These are phyloP conservation scores for Flaveria brownii DNA, from an alignment of 129 eudicot species.

Conservation along the genomic window DNA sequence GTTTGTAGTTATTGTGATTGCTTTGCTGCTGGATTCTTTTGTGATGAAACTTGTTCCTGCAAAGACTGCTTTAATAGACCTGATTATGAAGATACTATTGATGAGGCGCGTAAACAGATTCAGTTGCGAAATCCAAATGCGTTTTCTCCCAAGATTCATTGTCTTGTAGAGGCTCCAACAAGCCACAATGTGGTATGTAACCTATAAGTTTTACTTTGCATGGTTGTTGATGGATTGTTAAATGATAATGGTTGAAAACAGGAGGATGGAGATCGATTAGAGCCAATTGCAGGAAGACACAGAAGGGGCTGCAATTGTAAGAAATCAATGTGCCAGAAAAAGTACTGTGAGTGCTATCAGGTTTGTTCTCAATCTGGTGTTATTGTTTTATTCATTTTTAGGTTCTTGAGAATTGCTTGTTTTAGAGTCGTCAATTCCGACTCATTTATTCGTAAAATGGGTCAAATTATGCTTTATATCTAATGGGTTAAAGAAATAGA, in stretches of 20 bases:
- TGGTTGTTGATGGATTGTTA: background rate
- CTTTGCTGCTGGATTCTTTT: constrained; percentile 73
- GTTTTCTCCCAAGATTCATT: constrained; percentile 62
- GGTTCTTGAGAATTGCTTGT: background rate
- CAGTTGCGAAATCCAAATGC: constrained; percentile 70
- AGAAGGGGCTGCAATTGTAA: constrained; percentile 87
- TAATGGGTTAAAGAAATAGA: background rate
- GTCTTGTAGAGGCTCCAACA: constrained; percentile 32
- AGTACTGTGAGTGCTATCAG: constrained; percentile 88
- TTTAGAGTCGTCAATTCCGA: background rate
- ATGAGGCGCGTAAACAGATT: constrained; percentile 50
- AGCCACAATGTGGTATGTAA: constrained; percentile 39
- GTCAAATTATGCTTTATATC: background rate
- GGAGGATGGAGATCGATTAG: constrained; percentile 42
- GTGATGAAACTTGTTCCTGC: constrained; percentile 69
- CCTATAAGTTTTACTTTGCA: background rate
- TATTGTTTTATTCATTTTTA: too few relatives aligned
- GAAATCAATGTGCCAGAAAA: constrained; percentile 73
- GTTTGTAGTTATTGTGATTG: constrained; percentile 79
- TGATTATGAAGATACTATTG: constrained; percentile 63
- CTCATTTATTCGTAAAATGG: background rate
- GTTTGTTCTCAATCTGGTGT: constrained; percentile 29
- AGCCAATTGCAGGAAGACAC: constrained; percentile 58
- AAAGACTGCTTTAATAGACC: constrained; percentile 67
- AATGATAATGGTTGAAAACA: constrained; percentile 28